Percentiles rank a stretch among this genome's conserved stretches.
These are phyloP conservation scores for Alternaria burnsii DNA, from an alignment of 2,329 filamentous ascomycete genomes.

Conservation along the genomic window DNA sequence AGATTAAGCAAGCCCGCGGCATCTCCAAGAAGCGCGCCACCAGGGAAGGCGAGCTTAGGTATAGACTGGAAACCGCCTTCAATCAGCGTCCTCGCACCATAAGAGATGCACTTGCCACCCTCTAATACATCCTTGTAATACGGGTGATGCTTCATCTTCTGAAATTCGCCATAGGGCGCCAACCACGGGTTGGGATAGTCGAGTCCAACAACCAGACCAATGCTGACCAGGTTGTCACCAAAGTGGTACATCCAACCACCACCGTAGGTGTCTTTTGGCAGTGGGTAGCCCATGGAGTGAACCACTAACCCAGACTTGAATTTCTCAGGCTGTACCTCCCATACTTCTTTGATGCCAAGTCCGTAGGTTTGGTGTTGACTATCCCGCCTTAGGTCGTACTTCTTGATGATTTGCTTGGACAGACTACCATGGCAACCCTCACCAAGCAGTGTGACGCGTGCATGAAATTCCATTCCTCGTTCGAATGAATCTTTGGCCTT, in stretches of 20 bases:
- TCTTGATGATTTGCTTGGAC: conserved; percentile 93
- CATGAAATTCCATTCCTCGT: conserved; percentile 98
- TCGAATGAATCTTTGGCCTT: conserved; percentile 91
- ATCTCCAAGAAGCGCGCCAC: conserved; percentile 93
- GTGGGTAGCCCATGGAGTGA: conserved; percentile 92
- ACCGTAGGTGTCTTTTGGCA: conserved; percentile 89
- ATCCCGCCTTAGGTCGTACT: conserved; percentile 87
- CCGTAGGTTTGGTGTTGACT: conserved; percentile 96
- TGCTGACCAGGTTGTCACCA: conserved; percentile 91
- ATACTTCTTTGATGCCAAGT: conserved; percentile 93
- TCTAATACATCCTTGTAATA: conserved; percentile 86
- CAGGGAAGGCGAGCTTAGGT: conserved; percentile 94
- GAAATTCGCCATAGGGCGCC: conserved; percentile 94
- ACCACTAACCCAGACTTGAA: conserved; percentile 85
- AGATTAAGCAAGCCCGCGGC: conserved; percentile 97
- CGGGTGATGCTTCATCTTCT: conserved; percentile 98
- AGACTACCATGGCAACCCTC: conserved; percentile 97
- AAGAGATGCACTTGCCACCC: conserved; percentile 96
- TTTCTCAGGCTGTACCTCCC: conserved; percentile 93
- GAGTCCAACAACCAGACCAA: conserved; percentile 90
- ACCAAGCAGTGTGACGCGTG: conserved; percentile 86
- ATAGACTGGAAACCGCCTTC: conserved; percentile 98
- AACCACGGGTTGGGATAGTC: conserved; percentile 98
- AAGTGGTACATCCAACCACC: conserved; percentile 99
- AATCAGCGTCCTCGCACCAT: conserved; percentile 88